These are phyloP conservation scores for Withania somnifera DNA, from an alignment of 305 asterid species.

Conservation along the genomic window DNA sequence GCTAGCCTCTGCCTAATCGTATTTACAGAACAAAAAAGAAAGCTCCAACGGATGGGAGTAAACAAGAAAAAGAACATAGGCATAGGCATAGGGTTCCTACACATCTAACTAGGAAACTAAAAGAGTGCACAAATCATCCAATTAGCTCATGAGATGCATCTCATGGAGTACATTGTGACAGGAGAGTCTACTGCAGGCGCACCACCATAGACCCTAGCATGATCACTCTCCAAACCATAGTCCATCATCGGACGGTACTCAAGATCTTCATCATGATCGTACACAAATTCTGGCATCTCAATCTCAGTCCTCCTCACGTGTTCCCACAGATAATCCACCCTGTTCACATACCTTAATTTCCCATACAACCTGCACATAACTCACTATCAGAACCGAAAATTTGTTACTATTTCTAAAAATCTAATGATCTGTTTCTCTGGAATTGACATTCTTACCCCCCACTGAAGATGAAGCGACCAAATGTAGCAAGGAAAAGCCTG, in stretches of 20 bases:
- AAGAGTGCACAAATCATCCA: not conserved
- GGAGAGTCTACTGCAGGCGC: constrained; percentile 27
- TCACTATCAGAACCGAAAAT: not conserved
- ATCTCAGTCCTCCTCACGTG: constrained; percentile 54
- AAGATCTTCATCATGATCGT: constrained; percentile 76
- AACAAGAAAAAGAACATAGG: not conserved
- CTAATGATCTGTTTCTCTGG: too few relatives aligned
- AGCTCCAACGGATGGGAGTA: not conserved
- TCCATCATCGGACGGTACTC: constrained; percentile 63
- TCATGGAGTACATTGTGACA: constrained; percentile 29
- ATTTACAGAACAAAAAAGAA: not conserved
- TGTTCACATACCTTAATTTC: constrained; percentile 54
- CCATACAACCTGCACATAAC: constrained; percentile 38
- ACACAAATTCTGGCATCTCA: constrained; percentile 73
- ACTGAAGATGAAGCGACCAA: constrained; percentile 60
- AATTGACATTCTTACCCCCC: constrained; percentile 24
- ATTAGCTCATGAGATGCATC: constrained; percentile 17
- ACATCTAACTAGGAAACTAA: not conserved
- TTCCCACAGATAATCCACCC: constrained; percentile 70
- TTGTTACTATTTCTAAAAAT: too few relatives aligned
- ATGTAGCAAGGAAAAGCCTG: constrained; percentile 73
- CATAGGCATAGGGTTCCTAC: not conserved
- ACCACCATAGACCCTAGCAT: constrained; percentile 33
- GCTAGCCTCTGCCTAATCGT: not conserved
- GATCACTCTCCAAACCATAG: constrained; percentile 78